A percentile compares a stretch with the other conserved stretches of the same genome.
phyloP scores from a whole-genome alignment of 2,329 filamentous ascomycete genomes.

The Fusarium veterinarium region DNA sequence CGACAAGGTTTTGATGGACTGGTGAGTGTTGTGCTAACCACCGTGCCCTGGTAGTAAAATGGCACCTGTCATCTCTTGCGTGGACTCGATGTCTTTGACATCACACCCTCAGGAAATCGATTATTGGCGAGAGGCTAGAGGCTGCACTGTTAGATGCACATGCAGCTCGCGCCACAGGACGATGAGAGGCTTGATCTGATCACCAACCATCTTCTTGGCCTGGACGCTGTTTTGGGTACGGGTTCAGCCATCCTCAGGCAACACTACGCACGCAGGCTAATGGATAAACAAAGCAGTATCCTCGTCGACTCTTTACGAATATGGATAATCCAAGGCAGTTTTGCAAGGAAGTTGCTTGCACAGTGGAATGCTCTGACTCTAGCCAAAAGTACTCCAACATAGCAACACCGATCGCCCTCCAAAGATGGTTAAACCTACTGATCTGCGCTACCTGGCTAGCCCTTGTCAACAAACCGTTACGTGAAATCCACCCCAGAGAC shows the following conservation, averaged over 20 bases:
- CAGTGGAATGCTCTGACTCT: neutral
- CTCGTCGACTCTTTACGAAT: neutral
- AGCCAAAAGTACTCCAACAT: neutral
- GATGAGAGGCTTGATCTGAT: slow-evolving; percentile 20
- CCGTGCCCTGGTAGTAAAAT: slow-evolving; percentile 22
- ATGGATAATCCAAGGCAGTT: neutral
- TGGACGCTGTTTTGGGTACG: slow-evolving; percentile 19
- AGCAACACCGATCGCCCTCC: neutral
- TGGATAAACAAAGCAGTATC: neutral
- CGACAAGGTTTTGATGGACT: slow-evolving; percentile 35
- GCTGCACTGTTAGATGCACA: slow-evolving; percentile 11
- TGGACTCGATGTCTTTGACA: slow-evolving; percentile 29
- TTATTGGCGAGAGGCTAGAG: slow-evolving; percentile 3
- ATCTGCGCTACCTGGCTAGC: slow-evolving; percentile 19
- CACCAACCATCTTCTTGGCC: slow-evolving; percentile 24
- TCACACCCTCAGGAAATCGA: slow-evolving; percentile 31
- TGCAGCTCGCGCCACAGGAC: slow-evolving; percentile 14
- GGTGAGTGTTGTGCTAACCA: slow-evolving; percentile 2
- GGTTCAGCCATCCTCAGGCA: slow-evolving; percentile 50
- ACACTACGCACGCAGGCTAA: neutral
- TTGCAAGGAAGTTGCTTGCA: neutral
- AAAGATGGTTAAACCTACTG: neutral
- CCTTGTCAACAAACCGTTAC: slow-evolving; percentile 5
- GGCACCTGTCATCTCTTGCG: slow-evolving; percentile 28
- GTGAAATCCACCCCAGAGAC: neutral